Base-by-base conservation (phyloP, 768 basidiomycete species). In the Hericium erinaceus region DNA sequence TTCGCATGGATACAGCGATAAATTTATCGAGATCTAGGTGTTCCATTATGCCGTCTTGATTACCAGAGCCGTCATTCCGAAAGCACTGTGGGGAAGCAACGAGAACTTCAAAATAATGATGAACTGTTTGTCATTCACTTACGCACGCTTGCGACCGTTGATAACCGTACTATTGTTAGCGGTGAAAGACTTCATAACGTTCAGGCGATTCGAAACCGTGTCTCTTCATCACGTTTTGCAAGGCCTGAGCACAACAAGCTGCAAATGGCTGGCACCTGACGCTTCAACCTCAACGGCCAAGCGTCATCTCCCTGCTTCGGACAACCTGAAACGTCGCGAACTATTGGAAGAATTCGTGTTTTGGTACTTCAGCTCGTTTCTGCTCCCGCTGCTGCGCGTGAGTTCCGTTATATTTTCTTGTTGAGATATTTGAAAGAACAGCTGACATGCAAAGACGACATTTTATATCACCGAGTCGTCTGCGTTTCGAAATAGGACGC, bases 381-480 rank as follows among this genome's bases (percentile, higher is more conserved):
- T 98, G 7, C 69, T 89, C 4, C 81, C 88, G 0, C 72, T 98
- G 4, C 69, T 98, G 38, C 87, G 82, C 75, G 95, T 91, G 60
- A 48, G 78, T 66, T 18, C 55, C 18, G 18, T 28, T 15, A 11
- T 24, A 13, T 40, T 26, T 26, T 26, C 40, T 38, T 24, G 12
- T 26, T 16, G 38, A 24, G n/a, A 41, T 26, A 13, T 37, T 53
- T 52, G 15, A 24, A 15, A 50, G 44, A 13, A 33, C 33, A 46
- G 28, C n/a, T 16, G 20, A 16, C 12, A 39, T 28, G 26, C 22
- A 24, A 56, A 98, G 95, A 92, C 92, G 2, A 85, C 86, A 0
- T 99, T 97, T 72, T 98, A 98, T 69, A 78, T 93, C 48, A 98
- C 97, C 0, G 91, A 98, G 61, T 92, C 95, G 0, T 85, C 88